These are phyloP conservation scores for Hypoxylon rickii DNA, from an alignment of 495 filamentous ascomycete species.

Conservation along the genomic window DNA sequence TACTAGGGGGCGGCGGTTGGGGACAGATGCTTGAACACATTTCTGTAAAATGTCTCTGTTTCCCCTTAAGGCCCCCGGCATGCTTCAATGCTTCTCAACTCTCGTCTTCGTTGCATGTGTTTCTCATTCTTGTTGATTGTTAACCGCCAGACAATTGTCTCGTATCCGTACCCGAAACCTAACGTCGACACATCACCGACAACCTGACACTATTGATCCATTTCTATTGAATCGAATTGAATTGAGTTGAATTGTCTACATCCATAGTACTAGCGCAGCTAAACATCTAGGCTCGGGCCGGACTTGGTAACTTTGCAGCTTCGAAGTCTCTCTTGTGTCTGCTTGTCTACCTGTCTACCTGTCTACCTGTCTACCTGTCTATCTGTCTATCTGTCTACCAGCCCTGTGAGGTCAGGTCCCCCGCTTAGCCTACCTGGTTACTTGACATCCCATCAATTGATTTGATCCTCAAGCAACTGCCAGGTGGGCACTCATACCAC, in stretches of 20 bases:
- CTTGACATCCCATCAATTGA: no score
- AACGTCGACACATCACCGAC: no score
- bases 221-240: no score
- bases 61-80: not conserved
- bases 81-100: no score
- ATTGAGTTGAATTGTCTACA: no score
- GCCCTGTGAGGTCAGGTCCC: no score
- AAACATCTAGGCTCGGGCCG: slow-evolving; percentile 27
- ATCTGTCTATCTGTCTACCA: no score
- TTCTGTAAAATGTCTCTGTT: not conserved
- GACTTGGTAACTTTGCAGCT: slow-evolving; percentile 12
- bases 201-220: slow-evolving; percentile 16
- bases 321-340: slow-evolving; percentile 5
- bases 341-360: no score
- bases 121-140: slow-evolving; percentile 9
- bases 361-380: no score
- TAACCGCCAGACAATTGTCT: slow-evolving; percentile 36
- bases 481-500: no score
- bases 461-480: no score
- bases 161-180: slow-evolving; percentile 36
- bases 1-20: slow-evolving; percentile 15
- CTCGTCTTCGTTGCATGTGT: not conserved
- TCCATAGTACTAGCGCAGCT: slow-evolving; percentile 10
- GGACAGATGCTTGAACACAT: not conserved
- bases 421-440: no score